A percentile compares a stretch with the other conserved stretches of the same genome.
These are phyloP conservation scores for Neurospora hispaniola DNA, from an alignment of 495 filamentous ascomycete species.

Conservation along the genomic window DNA sequence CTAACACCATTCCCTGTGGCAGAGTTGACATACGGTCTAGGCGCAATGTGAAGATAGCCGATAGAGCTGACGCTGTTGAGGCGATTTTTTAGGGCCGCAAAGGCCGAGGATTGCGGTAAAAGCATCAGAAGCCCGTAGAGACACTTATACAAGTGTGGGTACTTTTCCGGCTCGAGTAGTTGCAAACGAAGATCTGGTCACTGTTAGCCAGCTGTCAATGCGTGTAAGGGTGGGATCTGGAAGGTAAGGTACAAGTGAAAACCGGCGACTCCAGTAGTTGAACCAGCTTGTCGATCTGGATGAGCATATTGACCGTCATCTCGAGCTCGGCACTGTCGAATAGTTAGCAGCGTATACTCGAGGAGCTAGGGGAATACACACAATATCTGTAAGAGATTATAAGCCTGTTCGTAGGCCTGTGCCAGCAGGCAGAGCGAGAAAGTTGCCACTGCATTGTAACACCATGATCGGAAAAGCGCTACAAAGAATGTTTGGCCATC, in stretches of 20 bases:
- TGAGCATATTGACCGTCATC: conserved; percentile 97
- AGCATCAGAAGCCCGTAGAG: conserved; percentile 97
- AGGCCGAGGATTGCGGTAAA: conserved; percentile 91
- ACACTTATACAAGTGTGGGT: conserved; percentile 95
- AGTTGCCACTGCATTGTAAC: conserved; percentile 95
- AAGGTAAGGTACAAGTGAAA: conserved; percentile 68
- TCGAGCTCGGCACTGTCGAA: conserved; percentile 76
- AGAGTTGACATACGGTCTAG: conserved; percentile 58
- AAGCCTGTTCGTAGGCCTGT: conserved; percentile 97
- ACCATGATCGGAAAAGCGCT: conserved; percentile 91
- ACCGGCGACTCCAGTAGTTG: conserved; percentile 96
- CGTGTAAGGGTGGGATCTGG: not conserved
- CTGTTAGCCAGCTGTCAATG: conserved; percentile 5
- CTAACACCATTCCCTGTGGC: not conserved
- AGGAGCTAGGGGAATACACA: conserved; percentile 27
- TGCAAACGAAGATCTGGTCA: conserved; percentile 78
- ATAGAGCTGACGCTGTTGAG: conserved; percentile 95
- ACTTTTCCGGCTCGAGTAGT: conserved; percentile 94
- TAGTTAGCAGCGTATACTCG: conserved; percentile 6
- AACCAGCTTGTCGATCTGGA: conserved; percentile 98
- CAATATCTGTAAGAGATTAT: conserved; percentile 95
- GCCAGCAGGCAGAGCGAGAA: conserved; percentile 94
- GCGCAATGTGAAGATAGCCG: conserved; percentile 81
- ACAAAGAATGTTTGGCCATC: conserved; percentile 95
- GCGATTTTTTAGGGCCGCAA: conserved; percentile 93